Evolutionary conservation across 2,329 filamentous ascomycete genomes (phyloP), one percentile per base, ranked within the genome.

Genomic region (Diaporthe helianthi): DNA sequence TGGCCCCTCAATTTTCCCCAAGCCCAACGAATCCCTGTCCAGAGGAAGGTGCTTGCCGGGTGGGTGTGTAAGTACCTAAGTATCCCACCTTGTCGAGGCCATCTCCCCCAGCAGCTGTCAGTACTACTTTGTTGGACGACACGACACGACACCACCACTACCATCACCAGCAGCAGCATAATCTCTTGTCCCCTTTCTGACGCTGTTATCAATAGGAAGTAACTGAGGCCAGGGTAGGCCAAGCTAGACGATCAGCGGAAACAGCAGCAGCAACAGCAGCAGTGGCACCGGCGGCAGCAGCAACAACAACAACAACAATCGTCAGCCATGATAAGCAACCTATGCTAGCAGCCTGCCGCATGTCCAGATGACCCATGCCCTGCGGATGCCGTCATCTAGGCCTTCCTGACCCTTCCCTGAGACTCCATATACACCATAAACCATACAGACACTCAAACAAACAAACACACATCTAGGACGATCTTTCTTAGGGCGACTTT

Each of bases 381-480:
- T 69, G 60, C 53, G 67, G 54, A 69, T 69, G 67, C 64, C 67
- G 67, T 64, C 67, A 66, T 69, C 54, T 36, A 54, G 52, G 60
- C 31, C 44, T 38, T 67, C 51, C 49, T 36, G 64, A 67, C 64
- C 46, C 61, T 29, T 63, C 9, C 58, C 22, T 29, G n/a, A 33
- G 66, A 53, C 36, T 41, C 49, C 67, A 33, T 31, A 49, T 47
- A 46, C 29, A 29, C 17, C 46, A 49, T 24, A 46, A 26, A 24
- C 12, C 53, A 49, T 44, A 15, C 51, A 46, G 9, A 46, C 22
- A 22, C 55, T 12, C 36, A 38, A 17, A n/a, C 9, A 31, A 26
- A n/a, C 9, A 31, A 26, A 22, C 52, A 38, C 22, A 41, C 36
- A 3, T n/a, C 44, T 6, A 47, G 44, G 12, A 36, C 58, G 13